Evolutionary conservation across 73 alveolate species (phyloP), one percentile per base, ranked within the genome.

Genomic region (Paramecium sexaurelia): DNA sequence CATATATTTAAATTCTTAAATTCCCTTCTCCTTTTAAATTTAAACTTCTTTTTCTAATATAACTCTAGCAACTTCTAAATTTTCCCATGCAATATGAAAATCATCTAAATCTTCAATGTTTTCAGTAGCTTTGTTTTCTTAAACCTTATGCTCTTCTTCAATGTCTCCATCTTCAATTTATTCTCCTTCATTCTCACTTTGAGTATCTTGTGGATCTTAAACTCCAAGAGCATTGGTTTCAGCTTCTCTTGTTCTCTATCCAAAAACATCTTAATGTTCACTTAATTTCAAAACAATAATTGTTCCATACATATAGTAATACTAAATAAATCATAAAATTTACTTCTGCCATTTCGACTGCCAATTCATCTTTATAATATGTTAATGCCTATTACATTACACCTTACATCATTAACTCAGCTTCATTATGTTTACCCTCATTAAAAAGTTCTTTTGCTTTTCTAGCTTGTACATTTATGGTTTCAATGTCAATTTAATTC

Each of bases 311-410:
- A 78, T 22, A 24, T 78, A 78, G 20, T 78, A 78, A 43, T 24
- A 78, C 90, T 78, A 22, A 20, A 2, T 40, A 78, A 36, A 41
- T 41, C 5, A 78, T 78, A 6, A 22, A 19, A 3, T 19, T 15
- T 78, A 78, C 90, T 45, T 78, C 90, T 41, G 90, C 90, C 73
- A 78, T 39, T 78, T 43, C 90, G n/a, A 41, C 45, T 78, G 90
- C 90, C 5, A 78, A 41, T 22, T 39, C 68, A 39, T 78, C 90
- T 78, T 78, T 29, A 43, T 24, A 78, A 78, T 41, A 43, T 8
- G 45, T 17, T 78, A 22, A 43, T 40, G 90, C 90, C 24, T 40
- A 33, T 45, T 78, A 10, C 90, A 78, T 78, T 22, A 78, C 90
- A 10, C 35, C 73, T 29, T 33, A 11, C 68, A 78, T 78, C 55